phyloP scores from a whole-genome alignment of 495 filamentous ascomycete genomes.

The Zalerion maritima region DNA sequence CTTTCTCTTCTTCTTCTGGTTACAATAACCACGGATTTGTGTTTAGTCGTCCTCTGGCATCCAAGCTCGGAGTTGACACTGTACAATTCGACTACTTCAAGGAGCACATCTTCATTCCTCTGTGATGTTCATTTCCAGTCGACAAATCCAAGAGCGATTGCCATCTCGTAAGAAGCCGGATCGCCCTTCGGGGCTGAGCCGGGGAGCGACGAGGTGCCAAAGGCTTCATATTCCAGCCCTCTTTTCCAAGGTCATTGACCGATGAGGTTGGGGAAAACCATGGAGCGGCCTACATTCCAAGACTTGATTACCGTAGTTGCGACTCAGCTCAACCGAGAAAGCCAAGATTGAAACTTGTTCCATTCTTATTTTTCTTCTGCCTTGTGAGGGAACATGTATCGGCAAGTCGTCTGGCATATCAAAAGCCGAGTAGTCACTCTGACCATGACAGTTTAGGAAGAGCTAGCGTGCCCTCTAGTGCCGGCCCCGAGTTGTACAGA shows the following conservation, averaged over 20 bases:
- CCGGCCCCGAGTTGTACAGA: too few species aligned
- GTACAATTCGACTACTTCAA: slow-evolving; percentile 70
- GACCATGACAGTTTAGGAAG: too few species aligned
- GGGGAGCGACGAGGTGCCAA: slow-evolving; percentile 44
- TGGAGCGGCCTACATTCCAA: slow-evolving; percentile 57
- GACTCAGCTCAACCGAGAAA: too few species aligned
- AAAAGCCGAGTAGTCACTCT: too few species aligned
- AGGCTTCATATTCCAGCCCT: slow-evolving; percentile 78
- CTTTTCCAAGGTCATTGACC: slow-evolving; percentile 72
- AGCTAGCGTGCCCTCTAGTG: too few species aligned
- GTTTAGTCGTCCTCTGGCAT: slow-evolving; percentile 56
- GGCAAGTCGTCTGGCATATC: too few species aligned
- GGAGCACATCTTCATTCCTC: slow-evolving; percentile 47
- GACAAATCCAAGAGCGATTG: slow-evolving; percentile 80
- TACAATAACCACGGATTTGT: slow-evolving; percentile 57
- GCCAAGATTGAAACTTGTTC: too few species aligned
- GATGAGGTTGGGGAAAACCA: slow-evolving; percentile 79
- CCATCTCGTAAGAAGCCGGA: slow-evolving; percentile 37
- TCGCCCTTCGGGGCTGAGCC: slow-evolving; percentile 53
- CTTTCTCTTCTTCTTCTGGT: slow-evolving; percentile 32
- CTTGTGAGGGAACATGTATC: too few species aligned
- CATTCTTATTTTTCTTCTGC: too few species aligned
- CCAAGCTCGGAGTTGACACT: slow-evolving; percentile 55
- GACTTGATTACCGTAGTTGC: too few species aligned
- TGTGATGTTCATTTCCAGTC: slow-evolving; percentile 81